phyloP scores from a whole-genome alignment of 371 early-diverging fungal genomes.

The Coemansia sp. region DNA sequence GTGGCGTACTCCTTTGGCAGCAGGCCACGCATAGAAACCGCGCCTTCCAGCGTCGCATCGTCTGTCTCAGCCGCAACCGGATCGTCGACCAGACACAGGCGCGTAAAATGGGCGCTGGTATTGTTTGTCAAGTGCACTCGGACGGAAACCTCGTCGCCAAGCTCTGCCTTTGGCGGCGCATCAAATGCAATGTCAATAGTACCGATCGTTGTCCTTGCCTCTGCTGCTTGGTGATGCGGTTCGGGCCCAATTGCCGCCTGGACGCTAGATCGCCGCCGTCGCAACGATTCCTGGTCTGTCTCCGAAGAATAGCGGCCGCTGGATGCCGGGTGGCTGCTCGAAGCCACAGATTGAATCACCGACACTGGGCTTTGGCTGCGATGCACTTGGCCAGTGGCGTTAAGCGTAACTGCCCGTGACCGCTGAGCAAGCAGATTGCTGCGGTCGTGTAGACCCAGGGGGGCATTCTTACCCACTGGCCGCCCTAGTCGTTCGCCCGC shows the following conservation, averaged over 20 bases:
- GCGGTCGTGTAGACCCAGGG: neutral
- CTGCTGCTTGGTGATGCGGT: neutral
- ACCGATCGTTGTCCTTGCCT: constrained; percentile 1
- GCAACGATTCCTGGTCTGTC: constrained; percentile 1
- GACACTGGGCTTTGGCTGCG: constrained; percentile 11
- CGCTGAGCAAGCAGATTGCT: constrained; percentile 3
- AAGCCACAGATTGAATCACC: constrained; percentile 2
- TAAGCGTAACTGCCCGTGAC: constrained; percentile 22
- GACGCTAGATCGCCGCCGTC: constrained; percentile 8
- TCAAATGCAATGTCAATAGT: constrained; percentile 32
- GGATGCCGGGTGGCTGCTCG: neutral
- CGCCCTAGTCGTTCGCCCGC: constrained; percentile 3
- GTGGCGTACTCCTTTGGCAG: constrained; percentile 21
- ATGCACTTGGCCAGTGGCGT: constrained; percentile 2
- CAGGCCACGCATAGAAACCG: constrained; percentile 13
- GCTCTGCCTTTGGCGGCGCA: constrained; percentile 26
- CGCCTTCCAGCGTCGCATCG: neutral
- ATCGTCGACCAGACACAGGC: constrained; percentile 24
- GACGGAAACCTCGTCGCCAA: constrained; percentile 31
- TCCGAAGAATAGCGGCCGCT: neutral
- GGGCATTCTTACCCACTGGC: neutral
- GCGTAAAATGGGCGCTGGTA: constrained; percentile 19
- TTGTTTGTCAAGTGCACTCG: constrained; percentile 31
- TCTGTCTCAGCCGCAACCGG: neutral
- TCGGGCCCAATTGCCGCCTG: constrained; percentile 4